phyloP scores from a whole-genome alignment of 2,329 filamentous ascomycete genomes.

The Canariomyces notabilis region DNA sequence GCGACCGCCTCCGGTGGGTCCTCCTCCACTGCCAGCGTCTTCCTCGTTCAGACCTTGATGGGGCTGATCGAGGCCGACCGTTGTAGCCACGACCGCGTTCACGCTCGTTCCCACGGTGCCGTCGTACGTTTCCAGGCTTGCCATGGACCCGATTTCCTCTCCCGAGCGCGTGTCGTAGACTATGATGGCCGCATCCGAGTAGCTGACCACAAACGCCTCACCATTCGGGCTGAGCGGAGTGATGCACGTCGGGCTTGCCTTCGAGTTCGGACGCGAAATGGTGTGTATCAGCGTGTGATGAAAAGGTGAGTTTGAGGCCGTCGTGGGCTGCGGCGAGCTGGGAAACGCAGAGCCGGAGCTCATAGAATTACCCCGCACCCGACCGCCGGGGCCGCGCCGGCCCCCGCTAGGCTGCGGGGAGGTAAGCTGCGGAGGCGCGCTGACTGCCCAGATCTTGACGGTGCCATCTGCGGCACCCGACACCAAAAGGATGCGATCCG shows the following conservation, averaged over 20 bases:
- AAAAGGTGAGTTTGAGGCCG: slow-evolving; percentile 81
- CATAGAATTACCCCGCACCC: slow-evolving; percentile 84
- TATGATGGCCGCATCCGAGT: slow-evolving; percentile 81
- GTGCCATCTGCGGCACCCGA: slow-evolving; percentile 88
- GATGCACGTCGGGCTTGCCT: slow-evolving; percentile 83
- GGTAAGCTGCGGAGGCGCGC: slow-evolving; percentile 77
- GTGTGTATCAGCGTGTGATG: slow-evolving; percentile 83
- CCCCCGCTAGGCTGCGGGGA: slow-evolving; percentile 67
- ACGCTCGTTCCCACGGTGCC: slow-evolving; percentile 73
- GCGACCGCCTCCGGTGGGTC: slow-evolving; percentile 68
- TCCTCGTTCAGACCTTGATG: slow-evolving; percentile 63
- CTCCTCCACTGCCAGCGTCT: slow-evolving; percentile 64
- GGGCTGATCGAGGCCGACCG: slow-evolving; percentile 72
- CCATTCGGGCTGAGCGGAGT: slow-evolving; percentile 78
- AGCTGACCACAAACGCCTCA: slow-evolving; percentile 88
- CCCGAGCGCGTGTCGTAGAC: slow-evolving; percentile 90
- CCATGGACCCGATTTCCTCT: slow-evolving; percentile 89
- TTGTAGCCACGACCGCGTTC: slow-evolving; percentile 86
- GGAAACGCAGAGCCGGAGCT: slow-evolving; percentile 91
- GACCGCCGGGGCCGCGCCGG: slow-evolving; percentile 56
- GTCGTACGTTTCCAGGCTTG: slow-evolving; percentile 89
- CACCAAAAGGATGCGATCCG: slow-evolving; percentile 83
- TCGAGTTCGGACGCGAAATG: slow-evolving; percentile 63
- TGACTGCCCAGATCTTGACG: slow-evolving; percentile 91
- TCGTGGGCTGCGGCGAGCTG: slow-evolving; percentile 81